Evolutionary conservation across 345 rosid species (phyloP).

Genomic region (sweet orange (Citrus sinensis)): DVS_A1.0 CM039162.1:32536001-32536500

Average conservation of each 20-base stretch:
- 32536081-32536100: too few species aligned
- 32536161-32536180: not conserved
- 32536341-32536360: slow-evolving; percentile 66
- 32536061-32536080: too few species aligned
- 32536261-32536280: slow-evolving; percentile 4
- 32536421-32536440: slow-evolving; percentile 33
- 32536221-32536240: not conserved
- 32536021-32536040: not conserved
- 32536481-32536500: slow-evolving; percentile 77
- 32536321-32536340: slow-evolving; percentile 64
- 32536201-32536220: slow-evolving; percentile 10
- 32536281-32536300: not conserved
- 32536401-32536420: slow-evolving; percentile 43
- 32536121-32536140: not conserved
- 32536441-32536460: slow-evolving; percentile 51
- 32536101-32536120: not conserved
- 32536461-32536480: slow-evolving; percentile 65
- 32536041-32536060: too few species aligned
- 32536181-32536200: not conserved
- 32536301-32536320: slow-evolving; percentile 71
- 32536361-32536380: slow-evolving; percentile 47
- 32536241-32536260: slow-evolving; percentile 6
- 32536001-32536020: not conserved
- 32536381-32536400: slow-evolving; percentile 46
- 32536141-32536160: not conserved